Conservation (phyloP, 345 rosid genomes). For the Murraya koenigii region DNA sequence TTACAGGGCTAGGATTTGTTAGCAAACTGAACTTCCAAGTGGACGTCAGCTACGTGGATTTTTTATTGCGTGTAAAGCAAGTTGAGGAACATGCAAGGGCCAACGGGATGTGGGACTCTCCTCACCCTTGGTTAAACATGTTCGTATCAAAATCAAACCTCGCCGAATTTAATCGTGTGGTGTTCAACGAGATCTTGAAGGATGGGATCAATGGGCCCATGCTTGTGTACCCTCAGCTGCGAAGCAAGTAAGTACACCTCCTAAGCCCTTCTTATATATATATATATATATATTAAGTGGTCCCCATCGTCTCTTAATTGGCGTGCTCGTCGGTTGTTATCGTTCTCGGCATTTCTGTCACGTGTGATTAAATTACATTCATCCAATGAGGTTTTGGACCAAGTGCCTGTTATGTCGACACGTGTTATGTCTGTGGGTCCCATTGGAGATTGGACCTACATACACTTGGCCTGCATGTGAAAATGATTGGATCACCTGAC, state of each 20-base stretch:
- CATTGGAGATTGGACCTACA: background rate
- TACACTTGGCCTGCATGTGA: background rate
- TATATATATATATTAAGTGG: background rate
- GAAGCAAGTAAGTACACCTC: constrained; percentile 58
- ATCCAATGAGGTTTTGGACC: constrained; percentile 28
- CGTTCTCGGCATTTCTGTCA: constrained; percentile 28
- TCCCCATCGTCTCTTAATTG: background rate
- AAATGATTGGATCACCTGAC: background rate
- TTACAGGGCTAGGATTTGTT: constrained; percentile 49
- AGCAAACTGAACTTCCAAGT: constrained; percentile 52
- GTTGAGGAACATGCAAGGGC: constrained; percentile 58
- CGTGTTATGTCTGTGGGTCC: constrained; percentile 1
- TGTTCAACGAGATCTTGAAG: constrained; percentile 61
- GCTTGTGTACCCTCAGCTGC: constrained; percentile 78
- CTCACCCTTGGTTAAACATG: constrained; percentile 96
- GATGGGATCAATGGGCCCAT: constrained; percentile 89
- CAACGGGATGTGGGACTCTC: constrained; percentile 73
- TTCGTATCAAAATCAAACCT: constrained; percentile 65
- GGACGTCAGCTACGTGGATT: constrained; percentile 66
- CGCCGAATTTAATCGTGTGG: constrained; percentile 56
- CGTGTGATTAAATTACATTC: constrained; percentile 21
- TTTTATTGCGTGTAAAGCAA: constrained; percentile 66
- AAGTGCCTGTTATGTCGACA: background rate
- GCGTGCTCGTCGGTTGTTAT: background rate
- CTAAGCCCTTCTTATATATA: background rate